Conservation (phyloP, 805 yeast genomes). For the Candida tibetensis region DNA sequence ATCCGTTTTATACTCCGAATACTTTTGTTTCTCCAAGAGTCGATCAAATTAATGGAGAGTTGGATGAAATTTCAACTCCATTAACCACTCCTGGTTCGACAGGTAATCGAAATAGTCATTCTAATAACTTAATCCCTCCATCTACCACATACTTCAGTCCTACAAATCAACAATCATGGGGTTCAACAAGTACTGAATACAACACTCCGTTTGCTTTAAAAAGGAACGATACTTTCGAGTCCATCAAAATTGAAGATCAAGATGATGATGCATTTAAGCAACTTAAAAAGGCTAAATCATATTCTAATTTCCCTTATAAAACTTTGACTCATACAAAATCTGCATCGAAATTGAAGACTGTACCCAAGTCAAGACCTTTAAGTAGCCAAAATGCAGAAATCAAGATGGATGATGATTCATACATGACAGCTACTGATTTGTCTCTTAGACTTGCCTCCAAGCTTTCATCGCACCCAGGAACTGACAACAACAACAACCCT, state of each 20-base stretch:
- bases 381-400: neutral
- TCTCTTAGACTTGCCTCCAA: constrained; percentile 24
- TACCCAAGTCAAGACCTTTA: neutral
- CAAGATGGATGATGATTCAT: constrained; percentile 11
- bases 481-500: neutral
- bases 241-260: constrained; percentile 36
- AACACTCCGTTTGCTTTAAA: constrained; percentile 14
- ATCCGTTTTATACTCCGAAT: constrained; percentile 50
- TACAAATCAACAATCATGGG: neutral
- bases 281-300: constrained; percentile 37
- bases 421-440: constrained; percentile 26
- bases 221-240: constrained; percentile 28
- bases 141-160: constrained; percentile 1
- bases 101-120: constrained; percentile 2
- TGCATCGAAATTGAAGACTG: neutral
- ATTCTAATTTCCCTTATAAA: constrained; percentile 11
- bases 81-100: constrained; percentile 17
- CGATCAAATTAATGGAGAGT: constrained; percentile 20
- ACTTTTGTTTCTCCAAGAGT: constrained; percentile 43
- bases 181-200: neutral
- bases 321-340: neutral
- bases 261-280: constrained; percentile 45
- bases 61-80: constrained; percentile 22
- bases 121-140: constrained; percentile 1
- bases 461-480: constrained; percentile 3